These are phyloP conservation scores for Aspergillus heteromorphus DNA, from an alignment of 495 filamentous ascomycete genomes.

Conservation along the genomic window DNA sequence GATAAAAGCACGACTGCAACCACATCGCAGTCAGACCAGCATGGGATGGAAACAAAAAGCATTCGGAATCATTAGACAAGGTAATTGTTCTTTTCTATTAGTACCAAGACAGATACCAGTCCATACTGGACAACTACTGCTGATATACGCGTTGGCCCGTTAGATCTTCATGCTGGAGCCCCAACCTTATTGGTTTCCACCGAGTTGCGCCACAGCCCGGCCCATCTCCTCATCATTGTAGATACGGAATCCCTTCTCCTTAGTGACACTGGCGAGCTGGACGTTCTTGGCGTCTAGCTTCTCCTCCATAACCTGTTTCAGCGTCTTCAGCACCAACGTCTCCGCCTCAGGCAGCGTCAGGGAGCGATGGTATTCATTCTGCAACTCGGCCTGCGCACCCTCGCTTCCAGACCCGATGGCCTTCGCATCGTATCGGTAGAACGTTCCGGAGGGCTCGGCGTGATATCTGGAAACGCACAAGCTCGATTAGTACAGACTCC, in stretches of 20 bases:
- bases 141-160: conserved; percentile 7
- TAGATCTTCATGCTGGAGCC: conserved; percentile 8
- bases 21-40: not conserved
- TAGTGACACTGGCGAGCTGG: conserved; percentile 94
- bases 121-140: conserved; percentile 7
- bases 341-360: conserved; percentile 91
- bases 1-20: not conserved
- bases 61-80: conserved; percentile 15
- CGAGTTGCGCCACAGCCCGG: conserved; percentile 71
- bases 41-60: not conserved
- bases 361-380: conserved; percentile 98
- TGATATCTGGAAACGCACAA: conserved; percentile 60
- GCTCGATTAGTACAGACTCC: not conserved
- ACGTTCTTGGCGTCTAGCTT: conserved; percentile 98
- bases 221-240: conserved; percentile 97
- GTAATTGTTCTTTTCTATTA: conserved; percentile 29
- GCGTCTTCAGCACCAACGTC: conserved; percentile 89
- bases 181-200: conserved; percentile 37
- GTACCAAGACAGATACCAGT: conserved; percentile 16
- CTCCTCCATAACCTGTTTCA: conserved; percentile 99
- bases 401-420: conserved; percentile 95
- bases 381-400: conserved; percentile 93
- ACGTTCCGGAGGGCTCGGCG: conserved; percentile 94
- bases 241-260: conserved; percentile 95
- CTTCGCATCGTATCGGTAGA: conserved; percentile 98